Evolutionary conservation across 2,329 filamentous ascomycete genomes (phyloP), one percentile per base, ranked within the genome.

Genomic region (Epichloe gansuensis): DNA sequence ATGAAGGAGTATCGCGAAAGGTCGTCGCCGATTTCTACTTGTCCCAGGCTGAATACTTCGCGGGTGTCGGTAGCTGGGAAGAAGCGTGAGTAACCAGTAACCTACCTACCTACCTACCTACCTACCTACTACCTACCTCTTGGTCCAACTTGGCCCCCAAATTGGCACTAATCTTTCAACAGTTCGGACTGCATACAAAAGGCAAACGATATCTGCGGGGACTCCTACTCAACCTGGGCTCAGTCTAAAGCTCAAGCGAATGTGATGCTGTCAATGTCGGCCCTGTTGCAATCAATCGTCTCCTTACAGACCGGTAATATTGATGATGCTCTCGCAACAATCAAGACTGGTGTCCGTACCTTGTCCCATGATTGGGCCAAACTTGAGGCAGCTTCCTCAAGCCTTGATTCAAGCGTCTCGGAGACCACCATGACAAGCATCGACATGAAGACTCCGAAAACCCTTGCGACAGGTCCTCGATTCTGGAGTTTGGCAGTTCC

Each of bases 401-500:
- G 53, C 25, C 64, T 59, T 39, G 59, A 64, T 36, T 50, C 60
- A n/a, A 63, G 60, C 51, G 35, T 65, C 51, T 61, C 63, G 15
- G 65, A 63, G 4, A 55, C 58, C 34, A 68, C 61, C 51, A 55
- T 59, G 17, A 56, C 59, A 49, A 60, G 58, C 44, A 57, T 61
- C 31, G 63, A 65, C 17, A 51, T 57, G 23, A 61, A 57, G 51
- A 47, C 55, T 1, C 52, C 48, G 31, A 55, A 56, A 27, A 57
- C 49, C 2, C 60, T 57, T 36, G 52, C 64, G n/a, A 58, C 63
- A 44, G 49, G 71, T 1, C 81, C 88, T 1, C 76, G 79, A 2
- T 89, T 91, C 60, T 97, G 91, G 91, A 74, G 77, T 5, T 73
- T 95, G 21, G 82, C 93, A 7, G 78, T 81, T 31, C 81, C 84